These are phyloP conservation scores for Fusarium sarcochroum DNA, from an alignment of 2,329 filamentous ascomycete species.

Conservation along the genomic window DNA sequence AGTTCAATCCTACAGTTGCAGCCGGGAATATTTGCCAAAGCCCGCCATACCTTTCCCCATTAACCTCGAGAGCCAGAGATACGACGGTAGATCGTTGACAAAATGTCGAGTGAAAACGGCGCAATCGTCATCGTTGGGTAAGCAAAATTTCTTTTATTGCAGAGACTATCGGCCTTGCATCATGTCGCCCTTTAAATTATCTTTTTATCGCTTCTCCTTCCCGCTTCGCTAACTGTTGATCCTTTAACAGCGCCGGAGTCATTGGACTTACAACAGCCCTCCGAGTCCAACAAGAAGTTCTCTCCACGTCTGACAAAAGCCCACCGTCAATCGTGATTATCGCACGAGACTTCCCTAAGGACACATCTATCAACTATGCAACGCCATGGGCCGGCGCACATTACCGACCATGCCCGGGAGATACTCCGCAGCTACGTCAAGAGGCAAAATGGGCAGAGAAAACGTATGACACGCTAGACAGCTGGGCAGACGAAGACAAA, in stretches of 20 bases:
- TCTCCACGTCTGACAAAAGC: fast-evolving
- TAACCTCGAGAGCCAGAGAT: too few species aligned
- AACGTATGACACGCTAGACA: slow-evolving; percentile 2
- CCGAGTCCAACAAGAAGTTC: slow-evolving; percentile 1
- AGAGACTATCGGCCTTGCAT: not conserved
- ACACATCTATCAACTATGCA: slow-evolving; percentile 13
- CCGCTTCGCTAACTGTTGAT: too few species aligned
- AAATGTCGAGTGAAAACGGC: not conserved
- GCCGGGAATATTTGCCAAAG: too few species aligned
- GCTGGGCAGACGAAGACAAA: slow-evolving; percentile 6
- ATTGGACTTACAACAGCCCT: slow-evolving; percentile 9
- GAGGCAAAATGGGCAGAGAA: slow-evolving; percentile 1
- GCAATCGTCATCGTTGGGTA: not conserved
- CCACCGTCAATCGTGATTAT: not conserved
- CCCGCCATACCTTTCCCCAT: too few species aligned
- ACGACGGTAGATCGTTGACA: not conserved
- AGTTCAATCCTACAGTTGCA: too few species aligned
- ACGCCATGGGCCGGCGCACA: slow-evolving; percentile 19
- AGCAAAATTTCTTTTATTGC: not conserved
- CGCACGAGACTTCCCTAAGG: not conserved
- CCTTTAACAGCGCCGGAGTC: not conserved
- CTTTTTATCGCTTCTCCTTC: too few species aligned
- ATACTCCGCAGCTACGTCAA: slow-evolving; percentile 3
- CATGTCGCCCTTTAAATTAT: too few species aligned
- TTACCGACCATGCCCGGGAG: slow-evolving; percentile 12